These are phyloP conservation scores for Aspergillus awamori DNA, from an alignment of 2,329 filamentous ascomycete species.

Conservation along the genomic window DNA sequence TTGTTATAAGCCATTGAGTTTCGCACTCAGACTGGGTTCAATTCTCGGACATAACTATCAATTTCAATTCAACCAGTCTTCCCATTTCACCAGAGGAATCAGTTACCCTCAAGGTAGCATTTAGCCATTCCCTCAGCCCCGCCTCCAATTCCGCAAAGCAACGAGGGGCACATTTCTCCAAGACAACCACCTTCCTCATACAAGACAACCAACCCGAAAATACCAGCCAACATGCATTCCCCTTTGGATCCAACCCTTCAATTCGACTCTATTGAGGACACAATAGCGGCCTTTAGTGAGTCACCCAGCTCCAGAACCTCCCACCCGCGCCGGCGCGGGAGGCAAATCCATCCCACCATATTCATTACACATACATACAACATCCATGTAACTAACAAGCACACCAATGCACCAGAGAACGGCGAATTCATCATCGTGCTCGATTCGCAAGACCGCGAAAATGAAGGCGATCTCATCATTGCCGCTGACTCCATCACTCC, in stretches of 20 bases:
- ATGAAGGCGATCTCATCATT: conserved; percentile 97
- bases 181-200: neutral
- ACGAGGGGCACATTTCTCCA: conserved; percentile 27
- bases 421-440: conserved; percentile 96
- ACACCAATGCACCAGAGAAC: conserved; percentile 54
- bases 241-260: conserved; percentile 36
- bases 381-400: conserved; percentile 10
- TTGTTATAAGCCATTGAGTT: neutral
- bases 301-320: conserved; percentile 5
- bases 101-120: neutral
- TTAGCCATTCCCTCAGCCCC: conserved; percentile 10
- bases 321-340: neutral
- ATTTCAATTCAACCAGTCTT: neutral
- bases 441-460: conserved; percentile 89
- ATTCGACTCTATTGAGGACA: conserved; percentile 48
- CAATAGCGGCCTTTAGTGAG: conserved; percentile 47
- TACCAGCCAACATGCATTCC: conserved; percentile 35
- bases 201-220: neutral
- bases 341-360: neutral
- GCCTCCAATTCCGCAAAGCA: conserved; percentile 15
- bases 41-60: neutral
- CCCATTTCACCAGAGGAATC: neutral
- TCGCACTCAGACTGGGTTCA: neutral
- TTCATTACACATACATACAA: neutral
- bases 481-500: conserved; percentile 82